Evolutionary conservation across 129 eudicot genomes (phyloP).

Genomic region (Helichrysum umbraculigerum): DNA sequence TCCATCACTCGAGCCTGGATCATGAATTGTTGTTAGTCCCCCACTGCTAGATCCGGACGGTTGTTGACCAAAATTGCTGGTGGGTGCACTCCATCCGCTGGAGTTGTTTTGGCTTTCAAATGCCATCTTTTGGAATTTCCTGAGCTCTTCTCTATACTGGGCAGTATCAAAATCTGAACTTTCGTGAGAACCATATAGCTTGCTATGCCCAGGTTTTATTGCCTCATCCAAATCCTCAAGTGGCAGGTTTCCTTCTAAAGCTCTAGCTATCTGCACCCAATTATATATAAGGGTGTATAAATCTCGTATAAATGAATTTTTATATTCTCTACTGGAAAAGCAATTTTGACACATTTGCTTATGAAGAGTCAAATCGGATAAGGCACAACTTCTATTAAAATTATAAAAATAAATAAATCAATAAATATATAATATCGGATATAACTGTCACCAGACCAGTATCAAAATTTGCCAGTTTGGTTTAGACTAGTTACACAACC

Average conservation of each 20-base stretch:
- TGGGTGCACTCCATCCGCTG: slow-evolving; percentile 58
- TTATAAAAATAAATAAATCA: too few species aligned
- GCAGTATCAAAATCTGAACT: slow-evolving; percentile 66
- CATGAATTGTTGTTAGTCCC: slow-evolving; percentile 35
- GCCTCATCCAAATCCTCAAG: slow-evolving; percentile 58
- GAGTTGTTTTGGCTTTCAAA: slow-evolving; percentile 54
- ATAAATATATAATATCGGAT: too few species aligned
- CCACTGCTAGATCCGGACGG: slow-evolving; percentile 81
- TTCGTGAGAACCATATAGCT: slow-evolving; percentile 45
- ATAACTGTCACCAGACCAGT: too few species aligned
- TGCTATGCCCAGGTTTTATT: slow-evolving; percentile 42
- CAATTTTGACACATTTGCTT: not conserved
- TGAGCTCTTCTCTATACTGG: slow-evolving; percentile 65
- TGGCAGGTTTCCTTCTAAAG: slow-evolving; percentile 71
- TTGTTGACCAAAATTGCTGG: slow-evolving; percentile 56
- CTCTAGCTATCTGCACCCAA: slow-evolving; percentile 54
- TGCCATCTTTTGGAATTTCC: slow-evolving; percentile 69
- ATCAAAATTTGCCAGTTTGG: not conserved
- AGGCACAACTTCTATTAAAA: too few species aligned
- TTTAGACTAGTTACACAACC: not conserved
- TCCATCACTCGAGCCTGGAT: slow-evolving; percentile 28
- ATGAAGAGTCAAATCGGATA: not conserved
- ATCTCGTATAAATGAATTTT: not conserved
- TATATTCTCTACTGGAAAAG: not conserved
- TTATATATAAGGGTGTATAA: not conserved